A percentile compares a stretch with the other conserved stretches of the same genome.
Evolutionary conservation across 805 yeast genomes (phyloP).

Genomic region (Zygoascus bituminiphila): DNA sequence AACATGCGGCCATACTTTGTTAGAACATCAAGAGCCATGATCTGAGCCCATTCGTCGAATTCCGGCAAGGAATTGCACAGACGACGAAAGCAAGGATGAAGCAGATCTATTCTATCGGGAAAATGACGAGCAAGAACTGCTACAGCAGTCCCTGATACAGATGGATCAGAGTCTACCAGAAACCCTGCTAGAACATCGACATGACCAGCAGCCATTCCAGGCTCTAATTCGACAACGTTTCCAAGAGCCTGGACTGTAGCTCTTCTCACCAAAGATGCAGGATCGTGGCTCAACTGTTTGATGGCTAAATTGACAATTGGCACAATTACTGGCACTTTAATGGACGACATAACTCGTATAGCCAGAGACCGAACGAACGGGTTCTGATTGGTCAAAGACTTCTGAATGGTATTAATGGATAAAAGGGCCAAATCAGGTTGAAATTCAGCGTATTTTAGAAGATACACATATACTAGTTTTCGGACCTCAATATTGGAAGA

Average conservation of each 20-base stretch:
- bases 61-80: slow-evolving; percentile 39
- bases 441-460: slow-evolving; percentile 66
- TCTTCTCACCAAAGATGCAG: slow-evolving; percentile 68
- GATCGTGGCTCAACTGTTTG: slow-evolving; percentile 58
- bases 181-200: slow-evolving; percentile 42
- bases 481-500: slow-evolving; percentile 57
- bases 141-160: slow-evolving; percentile 65
- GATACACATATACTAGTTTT: slow-evolving; percentile 66
- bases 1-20: slow-evolving; percentile 58
- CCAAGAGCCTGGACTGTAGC: slow-evolving; percentile 72
- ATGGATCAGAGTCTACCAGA: slow-evolving; percentile 54
- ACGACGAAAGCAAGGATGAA: slow-evolving; percentile 65
- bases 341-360: slow-evolving; percentile 73
- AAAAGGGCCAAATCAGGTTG: slow-evolving; percentile 87
- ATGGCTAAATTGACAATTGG: slow-evolving; percentile 72
- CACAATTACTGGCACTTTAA: slow-evolving; percentile 68
- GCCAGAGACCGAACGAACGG: slow-evolving; percentile 66
- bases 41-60: slow-evolving; percentile 71
- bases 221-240: slow-evolving; percentile 41
- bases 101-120: slow-evolving; percentile 49
- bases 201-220: slow-evolving; percentile 42
- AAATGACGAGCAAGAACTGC: slow-evolving; percentile 46
- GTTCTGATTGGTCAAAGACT: slow-evolving; percentile 60
- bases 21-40: slow-evolving; percentile 49
- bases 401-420: slow-evolving; percentile 87